These are phyloP conservation scores for Oxytropis ochrocephala DNA, from an alignment of 306 rosid species.

Conservation along the genomic window DNA sequence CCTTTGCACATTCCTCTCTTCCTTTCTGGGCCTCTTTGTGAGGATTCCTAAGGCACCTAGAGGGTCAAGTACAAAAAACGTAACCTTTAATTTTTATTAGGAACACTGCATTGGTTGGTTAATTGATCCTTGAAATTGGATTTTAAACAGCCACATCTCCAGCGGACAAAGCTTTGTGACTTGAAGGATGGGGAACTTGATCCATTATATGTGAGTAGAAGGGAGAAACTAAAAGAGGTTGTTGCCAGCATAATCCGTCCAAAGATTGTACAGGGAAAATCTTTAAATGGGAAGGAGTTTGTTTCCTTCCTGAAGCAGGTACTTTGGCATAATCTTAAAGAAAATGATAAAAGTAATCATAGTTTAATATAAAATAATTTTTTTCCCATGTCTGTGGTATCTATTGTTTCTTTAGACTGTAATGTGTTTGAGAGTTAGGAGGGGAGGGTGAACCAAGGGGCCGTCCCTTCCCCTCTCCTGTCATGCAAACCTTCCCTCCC, in stretches of 20 bases:
- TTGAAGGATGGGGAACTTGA: constrained; percentile 89
- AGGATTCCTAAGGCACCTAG: neutral
- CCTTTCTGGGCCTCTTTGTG: neutral
- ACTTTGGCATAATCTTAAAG: constrained; percentile 4
- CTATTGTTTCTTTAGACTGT: neutral
- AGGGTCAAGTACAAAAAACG: neutral
- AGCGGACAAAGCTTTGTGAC: constrained; percentile 93
- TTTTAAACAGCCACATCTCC: constrained; percentile 81
- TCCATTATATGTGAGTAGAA: constrained; percentile 57
- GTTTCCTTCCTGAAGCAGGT: constrained; percentile 91
- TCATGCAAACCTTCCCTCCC: neutral
- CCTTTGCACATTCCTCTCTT: neutral
- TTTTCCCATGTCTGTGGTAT: neutral
- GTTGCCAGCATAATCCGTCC: constrained; percentile 81
- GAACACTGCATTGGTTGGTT: neutral
- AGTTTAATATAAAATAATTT: neutral
- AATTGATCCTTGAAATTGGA: constrained; percentile 18
- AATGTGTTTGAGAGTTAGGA: too few species aligned
- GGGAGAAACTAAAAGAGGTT: constrained; percentile 76
- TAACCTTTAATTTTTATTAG: neutral
- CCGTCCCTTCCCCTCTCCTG: neutral
- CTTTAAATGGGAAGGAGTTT: constrained; percentile 80
- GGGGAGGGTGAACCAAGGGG: too few species aligned
- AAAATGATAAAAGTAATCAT: neutral
- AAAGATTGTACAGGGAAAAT: constrained; percentile 83